Percentiles rank a stretch among this genome's conserved stretches.
Evolutionary conservation across 257 asterid genomes (phyloP).

Genomic region (Fraxinus anomala): DNA sequence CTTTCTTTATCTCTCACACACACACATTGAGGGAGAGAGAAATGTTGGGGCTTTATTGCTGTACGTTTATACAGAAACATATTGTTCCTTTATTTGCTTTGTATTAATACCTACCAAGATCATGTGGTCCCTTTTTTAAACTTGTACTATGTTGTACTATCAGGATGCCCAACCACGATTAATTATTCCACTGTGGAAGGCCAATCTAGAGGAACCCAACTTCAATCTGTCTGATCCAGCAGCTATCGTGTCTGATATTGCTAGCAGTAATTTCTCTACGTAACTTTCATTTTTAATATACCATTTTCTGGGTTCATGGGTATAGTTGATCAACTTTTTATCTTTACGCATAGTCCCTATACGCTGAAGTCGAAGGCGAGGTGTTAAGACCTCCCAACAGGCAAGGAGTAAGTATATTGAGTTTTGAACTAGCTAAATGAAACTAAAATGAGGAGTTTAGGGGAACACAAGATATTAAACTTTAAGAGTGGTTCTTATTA

Average conservation of each 20-base stretch:
- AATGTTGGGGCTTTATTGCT: neutral
- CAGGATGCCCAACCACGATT: conserved; percentile 94
- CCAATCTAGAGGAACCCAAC: conserved; percentile 82
- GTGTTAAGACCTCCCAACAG: conserved; percentile 65
- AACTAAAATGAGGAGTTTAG: conserved; percentile 7
- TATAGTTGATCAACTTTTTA: conserved; percentile 37
- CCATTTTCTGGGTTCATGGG: conserved; percentile 17
- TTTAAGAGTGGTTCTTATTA: neutral
- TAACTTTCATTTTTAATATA: conserved; percentile 14
- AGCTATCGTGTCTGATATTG: conserved; percentile 59
- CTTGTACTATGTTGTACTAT: conserved; percentile 19
- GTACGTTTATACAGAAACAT: neutral
- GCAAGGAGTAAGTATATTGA: conserved; percentile 70
- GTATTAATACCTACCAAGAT: neutral
- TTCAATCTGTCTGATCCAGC: conserved; percentile 74
- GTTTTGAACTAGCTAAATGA: conserved; percentile 32
- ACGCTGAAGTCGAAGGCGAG: conserved; percentile 75
- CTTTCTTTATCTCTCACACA: neutral
- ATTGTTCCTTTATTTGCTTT: neutral
- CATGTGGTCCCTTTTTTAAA: conserved; percentile 7
- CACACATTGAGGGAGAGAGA: no score
- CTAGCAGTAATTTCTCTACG: conserved; percentile 60
- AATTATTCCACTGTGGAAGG: conserved; percentile 85
- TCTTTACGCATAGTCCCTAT: conserved; percentile 69
- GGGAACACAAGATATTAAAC: conserved; percentile 4